These are phyloP conservation scores for Xerocomellus amylosporus DNA, from an alignment of 768 basidiomycete species.

Conservation along the genomic window DNA sequence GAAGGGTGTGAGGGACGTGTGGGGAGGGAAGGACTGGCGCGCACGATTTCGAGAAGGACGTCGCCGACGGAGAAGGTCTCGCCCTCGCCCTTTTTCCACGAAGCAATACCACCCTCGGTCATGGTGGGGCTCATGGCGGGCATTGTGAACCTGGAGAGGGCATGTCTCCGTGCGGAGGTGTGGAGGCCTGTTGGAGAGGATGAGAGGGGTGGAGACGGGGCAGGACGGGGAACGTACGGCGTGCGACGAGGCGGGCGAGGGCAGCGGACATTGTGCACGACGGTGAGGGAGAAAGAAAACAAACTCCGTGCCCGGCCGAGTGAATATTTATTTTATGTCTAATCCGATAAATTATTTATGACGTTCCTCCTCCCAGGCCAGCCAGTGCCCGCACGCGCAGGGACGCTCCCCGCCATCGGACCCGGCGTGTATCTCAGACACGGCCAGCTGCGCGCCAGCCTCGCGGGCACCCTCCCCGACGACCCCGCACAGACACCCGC, in stretches of 20 bases:
- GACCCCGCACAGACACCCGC: conserved; percentile 48
- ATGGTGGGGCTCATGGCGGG: conserved; percentile 99
- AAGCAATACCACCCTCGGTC: conserved; percentile 98
- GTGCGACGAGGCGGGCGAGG: conserved; percentile 61
- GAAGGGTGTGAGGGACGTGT: conserved; percentile 7
- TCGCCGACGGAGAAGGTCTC: conserved; percentile 87
- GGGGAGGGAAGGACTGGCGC: conserved; percentile 25
- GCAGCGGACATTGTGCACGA: conserved; percentile 52
- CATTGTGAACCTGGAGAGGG: conserved; percentile 88
- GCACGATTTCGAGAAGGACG: conserved; percentile 92
- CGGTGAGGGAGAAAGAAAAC: conserved; percentile 13
- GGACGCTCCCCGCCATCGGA: conserved; percentile 57
- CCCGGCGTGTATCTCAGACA: conserved; percentile 65
- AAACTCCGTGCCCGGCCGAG: conserved; percentile 26
- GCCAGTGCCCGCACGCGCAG: conserved; percentile 56
- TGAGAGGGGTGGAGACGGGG: neutral
- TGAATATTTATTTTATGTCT: conserved; percentile 1
- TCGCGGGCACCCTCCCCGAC: conserved; percentile 57
- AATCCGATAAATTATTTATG: conserved; percentile 23
- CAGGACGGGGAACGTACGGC: conserved; percentile 47
- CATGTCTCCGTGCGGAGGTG: conserved; percentile 72
- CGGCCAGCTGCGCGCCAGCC: conserved; percentile 62
- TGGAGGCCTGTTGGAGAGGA: conserved; percentile 60
- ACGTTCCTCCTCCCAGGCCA: conserved; percentile 70
- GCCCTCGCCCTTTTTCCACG: conserved; percentile 97